A percentile compares a stretch with the other conserved stretches of the same genome.
Conservation (phyloP, 1,284 basidiomycete species). For the Cronartium quercuum region DNA sequence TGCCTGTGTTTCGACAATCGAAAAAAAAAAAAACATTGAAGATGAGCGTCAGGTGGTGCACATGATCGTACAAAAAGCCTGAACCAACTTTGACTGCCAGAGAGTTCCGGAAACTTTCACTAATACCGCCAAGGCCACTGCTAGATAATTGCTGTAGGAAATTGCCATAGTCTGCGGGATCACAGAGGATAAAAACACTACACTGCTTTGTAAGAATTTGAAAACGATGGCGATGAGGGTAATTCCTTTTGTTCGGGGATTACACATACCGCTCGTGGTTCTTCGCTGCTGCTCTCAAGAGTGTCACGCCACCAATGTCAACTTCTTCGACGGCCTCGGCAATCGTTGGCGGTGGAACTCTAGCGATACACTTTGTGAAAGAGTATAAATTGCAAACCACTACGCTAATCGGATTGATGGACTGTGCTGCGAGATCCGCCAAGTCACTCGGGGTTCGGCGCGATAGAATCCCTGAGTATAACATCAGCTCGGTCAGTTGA, state of each 20-base stretch:
- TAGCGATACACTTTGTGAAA: constrained; percentile 77
- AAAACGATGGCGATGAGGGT: background rate
- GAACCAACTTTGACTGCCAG: constrained; percentile 68
- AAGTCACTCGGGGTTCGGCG: constrained; percentile 79
- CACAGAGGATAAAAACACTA: constrained; percentile 83
- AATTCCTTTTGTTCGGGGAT: background rate
- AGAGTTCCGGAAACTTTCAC: constrained; percentile 64
- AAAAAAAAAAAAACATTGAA: background rate
- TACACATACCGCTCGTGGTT: constrained; percentile 64
- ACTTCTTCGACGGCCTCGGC: constrained; percentile 94
- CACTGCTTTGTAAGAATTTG: background rate
- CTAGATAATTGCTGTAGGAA: constrained; percentile 70
- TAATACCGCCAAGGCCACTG: constrained; percentile 62
- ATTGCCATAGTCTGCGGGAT: constrained; percentile 82
- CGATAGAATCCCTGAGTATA: constrained; percentile 69
- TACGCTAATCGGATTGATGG: constrained; percentile 81
- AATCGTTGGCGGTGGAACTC: constrained; percentile 79
- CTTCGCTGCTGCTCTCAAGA: constrained; percentile 95
- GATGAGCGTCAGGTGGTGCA: background rate
- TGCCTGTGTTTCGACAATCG: constrained; percentile 53
- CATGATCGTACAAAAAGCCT: background rate
- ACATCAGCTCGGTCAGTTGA: background rate
- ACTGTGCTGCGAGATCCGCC: constrained; percentile 69
- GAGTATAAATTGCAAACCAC: constrained; percentile 99
- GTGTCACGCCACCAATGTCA: constrained; percentile 97